These are phyloP conservation scores for Cordia subcordata DNA, from an alignment of 257 asterid genomes.

Conservation along the genomic window DNA sequence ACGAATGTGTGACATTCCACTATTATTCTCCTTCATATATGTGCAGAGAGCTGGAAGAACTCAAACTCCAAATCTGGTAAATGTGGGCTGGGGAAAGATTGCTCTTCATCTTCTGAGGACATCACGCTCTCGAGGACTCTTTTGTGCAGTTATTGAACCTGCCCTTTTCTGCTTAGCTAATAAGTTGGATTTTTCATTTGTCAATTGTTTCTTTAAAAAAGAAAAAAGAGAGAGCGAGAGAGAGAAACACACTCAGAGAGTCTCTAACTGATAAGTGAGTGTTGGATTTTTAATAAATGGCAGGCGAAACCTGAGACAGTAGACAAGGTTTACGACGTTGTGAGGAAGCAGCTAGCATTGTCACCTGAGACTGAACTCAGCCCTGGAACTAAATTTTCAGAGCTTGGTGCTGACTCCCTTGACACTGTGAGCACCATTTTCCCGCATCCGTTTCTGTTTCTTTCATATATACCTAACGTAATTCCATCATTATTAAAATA, in stretches of 20 bases:
- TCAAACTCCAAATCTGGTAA: slow-evolving; percentile 23
- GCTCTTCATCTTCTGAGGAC: slow-evolving; percentile 38
- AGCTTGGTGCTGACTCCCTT: slow-evolving; percentile 80
- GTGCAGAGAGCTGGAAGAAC: slow-evolving; percentile 32
- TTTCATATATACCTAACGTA: no score
- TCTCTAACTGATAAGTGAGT: background rate
- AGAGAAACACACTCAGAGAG: no score
- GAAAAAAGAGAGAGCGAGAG: slow-evolving; percentile 7
- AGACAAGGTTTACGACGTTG: slow-evolving; percentile 59
- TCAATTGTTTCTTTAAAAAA: background rate
- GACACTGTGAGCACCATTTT: slow-evolving; percentile 43
- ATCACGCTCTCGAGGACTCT: slow-evolving; percentile 34
- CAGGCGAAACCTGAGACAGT: slow-evolving; percentile 69
- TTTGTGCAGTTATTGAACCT: slow-evolving; percentile 36
- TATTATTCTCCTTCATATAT: no score
- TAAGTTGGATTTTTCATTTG: background rate
- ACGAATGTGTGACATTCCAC: no score
- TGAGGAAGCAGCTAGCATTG: slow-evolving; percentile 63
- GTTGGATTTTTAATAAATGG: slow-evolving; percentile 19
- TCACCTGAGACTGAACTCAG: slow-evolving; percentile 40
- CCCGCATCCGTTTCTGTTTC: background rate
- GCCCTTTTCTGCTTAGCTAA: background rate
- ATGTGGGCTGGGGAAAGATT: slow-evolving; percentile 34
- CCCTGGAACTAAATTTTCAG: slow-evolving; percentile 48
- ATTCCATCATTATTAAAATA: no score